Conservation (phyloP, 371 early-diverging fungal species). For the Syncephalastrum racemosum region DNA sequence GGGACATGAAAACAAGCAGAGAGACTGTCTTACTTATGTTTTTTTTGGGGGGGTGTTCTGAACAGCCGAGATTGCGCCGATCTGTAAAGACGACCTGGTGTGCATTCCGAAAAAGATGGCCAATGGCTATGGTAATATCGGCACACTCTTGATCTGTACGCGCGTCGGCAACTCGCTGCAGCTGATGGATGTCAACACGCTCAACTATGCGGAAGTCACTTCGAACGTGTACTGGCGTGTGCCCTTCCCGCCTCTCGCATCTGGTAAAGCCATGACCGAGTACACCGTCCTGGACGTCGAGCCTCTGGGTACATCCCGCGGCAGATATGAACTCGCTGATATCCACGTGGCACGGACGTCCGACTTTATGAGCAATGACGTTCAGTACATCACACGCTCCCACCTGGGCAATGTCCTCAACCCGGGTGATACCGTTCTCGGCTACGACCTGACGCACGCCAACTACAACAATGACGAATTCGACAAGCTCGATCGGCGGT, state of each 20-base stretch:
- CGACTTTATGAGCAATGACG: conserved; percentile 87
- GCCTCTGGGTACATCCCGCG: conserved; percentile 71
- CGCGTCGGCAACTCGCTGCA: conserved; percentile 87
- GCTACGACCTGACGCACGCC: conserved; percentile 84
- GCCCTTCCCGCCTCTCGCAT: conserved; percentile 77
- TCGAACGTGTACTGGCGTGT: conserved; percentile 80
- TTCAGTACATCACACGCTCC: conserved; percentile 82
- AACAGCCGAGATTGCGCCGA: conserved; percentile 92
- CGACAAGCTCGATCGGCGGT: conserved; percentile 61
- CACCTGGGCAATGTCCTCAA: conserved; percentile 92
- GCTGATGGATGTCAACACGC: conserved; percentile 82
- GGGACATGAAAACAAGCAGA: background rate
- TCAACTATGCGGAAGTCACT: conserved; percentile 75
- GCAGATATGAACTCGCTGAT: conserved; percentile 77
- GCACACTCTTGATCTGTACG: conserved; percentile 79
- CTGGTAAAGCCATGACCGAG: conserved; percentile 77
- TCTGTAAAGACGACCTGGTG: conserved; percentile 98
- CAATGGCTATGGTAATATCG: conserved; percentile 80
- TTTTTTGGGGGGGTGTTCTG: too few species aligned
- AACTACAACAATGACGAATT: conserved; percentile 93
- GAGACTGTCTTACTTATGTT: background rate
- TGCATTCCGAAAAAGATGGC: conserved; percentile 87
- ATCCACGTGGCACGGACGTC: conserved; percentile 75
- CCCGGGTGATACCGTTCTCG: conserved; percentile 90
- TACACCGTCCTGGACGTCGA: conserved; percentile 95